phyloP scores from a whole-genome alignment of 257 asterid species.

The Linderniella brevidens region DNA sequence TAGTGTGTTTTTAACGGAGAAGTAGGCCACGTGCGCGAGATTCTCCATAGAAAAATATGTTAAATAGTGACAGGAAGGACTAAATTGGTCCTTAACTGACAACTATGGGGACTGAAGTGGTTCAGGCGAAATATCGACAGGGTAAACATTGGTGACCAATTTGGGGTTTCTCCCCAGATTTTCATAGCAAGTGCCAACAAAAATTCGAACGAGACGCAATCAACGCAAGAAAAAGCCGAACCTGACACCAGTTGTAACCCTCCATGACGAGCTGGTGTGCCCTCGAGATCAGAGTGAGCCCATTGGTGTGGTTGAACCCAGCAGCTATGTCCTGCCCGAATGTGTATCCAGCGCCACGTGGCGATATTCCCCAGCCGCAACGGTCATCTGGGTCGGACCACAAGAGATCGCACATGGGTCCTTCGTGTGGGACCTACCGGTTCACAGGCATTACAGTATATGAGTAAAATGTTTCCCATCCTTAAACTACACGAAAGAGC shows the following conservation, averaged over 20 bases:
- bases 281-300: constrained; percentile 86
- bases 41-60: too few relatives aligned
- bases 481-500: too few relatives aligned
- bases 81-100: too few relatives aligned
- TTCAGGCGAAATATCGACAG: too few relatives aligned
- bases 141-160: too few relatives aligned
- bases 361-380: constrained; percentile 98
- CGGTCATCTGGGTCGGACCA: constrained; percentile 99
- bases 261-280: constrained; percentile 99
- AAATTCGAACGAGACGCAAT: background rate
- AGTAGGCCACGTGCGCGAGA: too few relatives aligned
- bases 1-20: too few relatives aligned
- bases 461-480: too few relatives aligned
- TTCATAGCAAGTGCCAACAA: too few relatives aligned
- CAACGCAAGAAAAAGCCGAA: background rate
- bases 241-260: constrained; percentile 99
- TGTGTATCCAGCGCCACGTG: constrained; percentile 96
- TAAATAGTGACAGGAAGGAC: too few relatives aligned
- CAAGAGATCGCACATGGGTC: constrained; percentile 96
- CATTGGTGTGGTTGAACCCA: constrained; percentile 93
- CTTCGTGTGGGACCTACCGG: constrained; percentile 91
- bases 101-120: too few relatives aligned
- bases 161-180: too few relatives aligned
- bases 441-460: constrained; percentile 5
- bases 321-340: constrained; percentile 97